A percentile compares a stretch with the other conserved stretches of the same genome.
Evolutionary conservation across 257 asterid species (phyloP).

Genomic region (Solanum microdontum): DNA sequence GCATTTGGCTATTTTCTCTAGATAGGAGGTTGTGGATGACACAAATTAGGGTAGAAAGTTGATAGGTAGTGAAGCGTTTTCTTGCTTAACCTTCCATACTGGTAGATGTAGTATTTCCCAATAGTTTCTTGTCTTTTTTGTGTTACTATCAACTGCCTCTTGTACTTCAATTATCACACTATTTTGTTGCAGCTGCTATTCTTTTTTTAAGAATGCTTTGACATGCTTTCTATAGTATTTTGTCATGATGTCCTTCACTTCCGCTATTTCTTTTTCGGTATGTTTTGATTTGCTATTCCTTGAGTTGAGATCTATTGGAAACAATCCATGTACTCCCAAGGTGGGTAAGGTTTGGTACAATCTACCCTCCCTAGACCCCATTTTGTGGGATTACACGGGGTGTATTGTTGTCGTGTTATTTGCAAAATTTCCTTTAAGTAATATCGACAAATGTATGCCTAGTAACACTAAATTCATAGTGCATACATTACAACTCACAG

Average conservation of each 20-base stretch:
- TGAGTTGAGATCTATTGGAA: too few relatives aligned
- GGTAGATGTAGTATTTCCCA: not conserved
- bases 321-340: not conserved
- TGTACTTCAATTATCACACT: not conserved
- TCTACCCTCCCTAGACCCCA: too few relatives aligned
- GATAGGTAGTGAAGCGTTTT: not conserved
- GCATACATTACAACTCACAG: not conserved
- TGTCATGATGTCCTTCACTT: not conserved
- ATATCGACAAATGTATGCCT: not conserved
- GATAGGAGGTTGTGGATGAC: too few relatives aligned
- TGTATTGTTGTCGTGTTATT: not conserved
- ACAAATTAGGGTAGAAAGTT: too few relatives aligned
- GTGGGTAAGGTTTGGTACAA: too few relatives aligned
- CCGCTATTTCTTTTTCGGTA: not conserved
- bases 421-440: not conserved
- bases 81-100: not conserved
- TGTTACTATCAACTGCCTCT: not conserved
- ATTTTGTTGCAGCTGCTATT: not conserved
- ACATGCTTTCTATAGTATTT: not conserved
- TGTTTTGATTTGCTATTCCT: not conserved
- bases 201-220: not conserved
- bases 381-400: too few relatives aligned
- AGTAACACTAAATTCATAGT: not conserved
- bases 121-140: not conserved
- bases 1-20: not conserved